Evolutionary conservation across 1,139 yeast genomes (phyloP).

Genomic region (Casaregolazyma lundiana): DNA sequence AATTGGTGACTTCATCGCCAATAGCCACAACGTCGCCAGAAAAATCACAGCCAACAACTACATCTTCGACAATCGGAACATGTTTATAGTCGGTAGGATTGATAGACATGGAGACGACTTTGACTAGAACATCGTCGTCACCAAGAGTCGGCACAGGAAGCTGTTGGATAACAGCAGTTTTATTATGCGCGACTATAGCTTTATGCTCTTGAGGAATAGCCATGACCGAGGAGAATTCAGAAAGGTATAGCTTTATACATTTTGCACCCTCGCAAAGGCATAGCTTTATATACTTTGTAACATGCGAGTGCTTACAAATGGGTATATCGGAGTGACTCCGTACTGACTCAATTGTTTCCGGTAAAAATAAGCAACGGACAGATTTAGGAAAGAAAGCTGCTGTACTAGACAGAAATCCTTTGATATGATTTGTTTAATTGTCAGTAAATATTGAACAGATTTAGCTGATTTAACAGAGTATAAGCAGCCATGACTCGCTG

Average conservation of each 20-base stretch:
- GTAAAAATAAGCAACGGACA: no score
- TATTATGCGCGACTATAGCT: slow-evolving; percentile 15
- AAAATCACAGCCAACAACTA: slow-evolving; percentile 36
- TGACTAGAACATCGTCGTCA: slow-evolving; percentile 46
- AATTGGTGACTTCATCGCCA: slow-evolving; percentile 50
- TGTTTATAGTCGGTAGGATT: slow-evolving; percentile 81
- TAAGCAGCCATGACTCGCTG: no score
- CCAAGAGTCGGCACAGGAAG: slow-evolving; percentile 14
- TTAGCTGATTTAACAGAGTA: no score
- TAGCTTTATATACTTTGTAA: no score
- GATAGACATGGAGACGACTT: slow-evolving; percentile 54
- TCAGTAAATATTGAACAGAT: no score
- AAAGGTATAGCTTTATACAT: not conserved
- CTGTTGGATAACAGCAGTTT: slow-evolving; percentile 12
- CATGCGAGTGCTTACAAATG: no score
- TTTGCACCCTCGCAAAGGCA: no score
- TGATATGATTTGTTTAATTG: no score
- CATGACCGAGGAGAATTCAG: not conserved
- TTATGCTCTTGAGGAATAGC: slow-evolving; percentile 13
- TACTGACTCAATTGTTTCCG: no score
- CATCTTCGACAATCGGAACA: slow-evolving; percentile 40
- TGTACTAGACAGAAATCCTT: no score
- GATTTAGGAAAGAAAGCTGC: no score
- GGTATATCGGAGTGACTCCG: no score
- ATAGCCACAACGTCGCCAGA: slow-evolving; percentile 56